Base-by-base conservation (phyloP, 2,329 filamentous ascomycete species). In the Cryphonectria nitschkei region DNA sequence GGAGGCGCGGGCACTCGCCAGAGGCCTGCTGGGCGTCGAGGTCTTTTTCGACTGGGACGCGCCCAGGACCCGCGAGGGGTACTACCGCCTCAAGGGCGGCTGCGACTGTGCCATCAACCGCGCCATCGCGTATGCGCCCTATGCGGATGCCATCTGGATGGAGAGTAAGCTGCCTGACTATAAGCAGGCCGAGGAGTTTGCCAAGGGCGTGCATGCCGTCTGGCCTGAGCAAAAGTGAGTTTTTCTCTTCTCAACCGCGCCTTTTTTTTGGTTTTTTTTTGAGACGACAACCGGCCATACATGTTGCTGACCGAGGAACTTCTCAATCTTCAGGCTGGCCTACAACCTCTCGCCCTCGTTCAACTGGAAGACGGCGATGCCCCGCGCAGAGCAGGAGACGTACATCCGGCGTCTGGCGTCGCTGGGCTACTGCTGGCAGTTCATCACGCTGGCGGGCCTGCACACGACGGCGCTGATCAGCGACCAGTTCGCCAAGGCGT, bases 351-450 rank as follows among this genome's bases (percentile, higher is more conserved):
- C 94, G 0, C 96, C 96, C 41, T 97, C 94, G 3, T 99, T 99
- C 92, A 99, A 99, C 89, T 99, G 96, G 96, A 98, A 98, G 87
- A 88, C 94, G 71, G 96, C 95, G 77, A 98, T 98, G 95, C 88
- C 93, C 61, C 90, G 92, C 75, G 87, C 88, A 68, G 95, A 98
- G 81, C 96, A 99, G 84, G 94, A 97, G 85, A 99, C 96, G 29
- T 99, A 98, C 85, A 99, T 99, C 85, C 86, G 90, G 74, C 93
- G 96, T 58, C 92, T 99, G 56, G 94, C 91, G 73, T 79, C 85
- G 74, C 89, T 99, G 65, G 96, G 96, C 74, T 99, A 99, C 89
- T 97, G 94, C 89, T 99, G 96, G 96, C 96, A 99, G 83, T 99
- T 99, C 87, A 99, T 99, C 86, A 99, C 96, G n/a, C 89, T 99